phyloP scores from a whole-genome alignment of 805 yeast species.

The Yarrowia divulgata region DNA sequence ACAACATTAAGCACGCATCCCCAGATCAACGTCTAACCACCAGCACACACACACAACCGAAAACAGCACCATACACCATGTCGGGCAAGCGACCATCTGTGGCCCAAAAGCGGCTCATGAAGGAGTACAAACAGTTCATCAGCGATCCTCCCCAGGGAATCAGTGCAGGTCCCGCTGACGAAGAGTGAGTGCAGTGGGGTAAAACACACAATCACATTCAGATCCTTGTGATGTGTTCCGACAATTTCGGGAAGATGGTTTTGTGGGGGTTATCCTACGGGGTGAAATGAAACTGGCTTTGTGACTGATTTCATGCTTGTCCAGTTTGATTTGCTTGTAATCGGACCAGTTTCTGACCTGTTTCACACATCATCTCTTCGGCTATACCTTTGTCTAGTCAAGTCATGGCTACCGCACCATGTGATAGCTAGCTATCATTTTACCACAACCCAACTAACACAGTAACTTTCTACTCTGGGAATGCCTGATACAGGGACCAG shows the following conservation, averaged over 20 bases:
- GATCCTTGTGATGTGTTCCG: too few relatives aligned
- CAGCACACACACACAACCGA: background rate
- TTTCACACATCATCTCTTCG: too few relatives aligned
- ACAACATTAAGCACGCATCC: slow-evolving; percentile 36
- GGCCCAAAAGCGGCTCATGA: slow-evolving; percentile 62
- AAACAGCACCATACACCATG: slow-evolving; percentile 6
- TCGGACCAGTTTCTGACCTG: too few relatives aligned
- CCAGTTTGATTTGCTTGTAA: background rate
- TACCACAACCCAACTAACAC: slow-evolving; percentile 4
- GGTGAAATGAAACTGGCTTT: background rate
- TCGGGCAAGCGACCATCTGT: slow-evolving; percentile 39
- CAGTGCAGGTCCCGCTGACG: slow-evolving; percentile 86
- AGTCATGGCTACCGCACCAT: too few relatives aligned
- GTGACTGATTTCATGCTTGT: background rate
- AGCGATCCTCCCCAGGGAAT: slow-evolving; percentile 94
- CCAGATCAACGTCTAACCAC: slow-evolving; percentile 34
- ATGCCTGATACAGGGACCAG: slow-evolving; percentile 82
- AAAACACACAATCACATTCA: background rate
- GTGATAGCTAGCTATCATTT: too few relatives aligned
- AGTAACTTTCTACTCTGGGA: slow-evolving; percentile 78
- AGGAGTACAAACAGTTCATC: slow-evolving; percentile 85
- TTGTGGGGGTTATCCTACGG: background rate
- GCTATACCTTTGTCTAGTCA: too few relatives aligned
- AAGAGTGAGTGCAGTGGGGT: slow-evolving; percentile 53
- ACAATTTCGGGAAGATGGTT: background rate